Evolutionary conservation across 2,329 filamentous ascomycete species (phyloP), one percentile per base, ranked within the genome.

Genomic region (Chrysosporium keratinophilum): DNA sequence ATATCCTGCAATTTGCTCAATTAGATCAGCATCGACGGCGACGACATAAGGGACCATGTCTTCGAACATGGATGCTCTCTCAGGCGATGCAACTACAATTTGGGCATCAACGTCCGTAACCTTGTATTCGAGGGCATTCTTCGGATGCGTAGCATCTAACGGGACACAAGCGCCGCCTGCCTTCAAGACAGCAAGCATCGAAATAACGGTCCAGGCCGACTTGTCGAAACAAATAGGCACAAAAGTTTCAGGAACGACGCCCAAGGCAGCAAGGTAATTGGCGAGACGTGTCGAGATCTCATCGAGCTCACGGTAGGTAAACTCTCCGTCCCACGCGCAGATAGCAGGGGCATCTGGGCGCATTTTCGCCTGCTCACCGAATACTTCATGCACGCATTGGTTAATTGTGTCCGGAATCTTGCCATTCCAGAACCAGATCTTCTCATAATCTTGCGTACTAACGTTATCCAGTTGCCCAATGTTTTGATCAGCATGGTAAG

Each of bases 41-140:
- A 71, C 60, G 4, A 74, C 69, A 52, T 70, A 69, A 1, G 71
- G 67, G 2, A 71, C 68, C 2, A 66, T 65, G 35, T 69, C 68
- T 47, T 74, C 70, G 10, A 75, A 69, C 1, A 69, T 61, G 9
- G 69, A 65, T 2, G 67, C 64, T 15, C 67, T 67, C 14, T 61
- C 54, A 0, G 67, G 63, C 0, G 71, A 69, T 1, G 70, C 71
- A 3, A 75, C 58, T 0, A 71, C 71, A 19, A 74, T 62, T 28
- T 69, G 67, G 0, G 70, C 67, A 12, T 59, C 56, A n/a, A 69
- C 67, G 15, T 72, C 67, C n/a, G 67, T 59, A 11, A 73, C 60
- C 55, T 70, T 68, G 1, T 64, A 65, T 37, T 73, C 66, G 31
- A 74, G 62, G 1, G 66, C 62, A 17, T 59, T 57, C 50, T 67